phyloP scores from a whole-genome alignment of 257 asterid genomes.

The Solanum etuberosum region DNA sequence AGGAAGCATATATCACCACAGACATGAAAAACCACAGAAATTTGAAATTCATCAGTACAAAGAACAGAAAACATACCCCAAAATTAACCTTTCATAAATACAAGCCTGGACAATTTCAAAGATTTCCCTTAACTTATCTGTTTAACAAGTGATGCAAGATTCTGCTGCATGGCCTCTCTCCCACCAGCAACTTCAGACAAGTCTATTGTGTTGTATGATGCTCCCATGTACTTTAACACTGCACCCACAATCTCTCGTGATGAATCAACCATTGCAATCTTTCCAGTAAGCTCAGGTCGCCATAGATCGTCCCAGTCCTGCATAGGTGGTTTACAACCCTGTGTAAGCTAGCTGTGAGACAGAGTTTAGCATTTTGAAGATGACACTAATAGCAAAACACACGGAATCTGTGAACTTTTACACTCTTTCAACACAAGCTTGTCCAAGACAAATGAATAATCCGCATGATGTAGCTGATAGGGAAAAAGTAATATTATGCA shows the following conservation, averaged over 20 bases:
- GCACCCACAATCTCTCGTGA: slow-evolving; percentile 85
- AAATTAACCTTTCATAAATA: neutral
- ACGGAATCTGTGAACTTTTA: neutral
- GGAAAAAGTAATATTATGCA: neutral
- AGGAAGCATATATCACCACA: neutral
- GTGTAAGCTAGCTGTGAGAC: neutral
- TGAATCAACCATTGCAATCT: slow-evolving; percentile 85
- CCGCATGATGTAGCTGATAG: neutral
- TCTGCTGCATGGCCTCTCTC: slow-evolving; percentile 50
- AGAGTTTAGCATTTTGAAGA: neutral
- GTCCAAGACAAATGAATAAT: neutral
- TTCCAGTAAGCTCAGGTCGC: slow-evolving; percentile 90
- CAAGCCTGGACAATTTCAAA: neutral
- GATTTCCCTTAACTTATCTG: slow-evolving; percentile 39
- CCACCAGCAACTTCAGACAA: slow-evolving; percentile 74
- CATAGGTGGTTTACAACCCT: neutral
- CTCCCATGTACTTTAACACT: slow-evolving; percentile 80
- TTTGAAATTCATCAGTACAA: neutral
- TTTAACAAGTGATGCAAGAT: slow-evolving; percentile 49
- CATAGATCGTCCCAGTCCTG: slow-evolving; percentile 98
- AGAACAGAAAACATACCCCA: neutral
- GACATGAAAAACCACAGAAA: neutral
- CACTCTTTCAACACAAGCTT: neutral
- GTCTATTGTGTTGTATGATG: slow-evolving; percentile 68
- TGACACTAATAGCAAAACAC: neutral